Evolutionary conservation across 2,329 filamentous ascomycete genomes (phyloP).

Genomic region (Fusarium coicis): DNA sequence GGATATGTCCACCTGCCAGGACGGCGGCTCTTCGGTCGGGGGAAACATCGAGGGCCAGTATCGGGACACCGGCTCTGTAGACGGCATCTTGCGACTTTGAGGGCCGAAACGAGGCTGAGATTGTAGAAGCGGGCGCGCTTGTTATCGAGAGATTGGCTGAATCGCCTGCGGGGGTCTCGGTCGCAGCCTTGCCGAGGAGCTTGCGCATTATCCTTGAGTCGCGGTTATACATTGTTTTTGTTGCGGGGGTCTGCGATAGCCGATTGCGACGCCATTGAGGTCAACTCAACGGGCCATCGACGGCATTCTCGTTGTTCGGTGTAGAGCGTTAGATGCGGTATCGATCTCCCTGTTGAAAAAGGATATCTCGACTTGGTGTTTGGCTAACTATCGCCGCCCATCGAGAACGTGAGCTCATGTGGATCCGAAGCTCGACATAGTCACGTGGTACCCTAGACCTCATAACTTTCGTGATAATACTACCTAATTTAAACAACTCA

Average conservation of each 20-base stretch:
- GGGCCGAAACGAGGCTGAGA: slow-evolving; percentile 58
- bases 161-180: slow-evolving; percentile 59
- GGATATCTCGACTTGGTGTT: neutral
- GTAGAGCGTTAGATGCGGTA: slow-evolving; percentile 2
- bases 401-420: slow-evolving; percentile 28
- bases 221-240: slow-evolving; percentile 62
- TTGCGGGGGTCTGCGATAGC: slow-evolving; percentile 43
- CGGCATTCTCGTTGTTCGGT: slow-evolving; percentile 22
- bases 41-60: slow-evolving; percentile 68
- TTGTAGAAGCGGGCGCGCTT: slow-evolving; percentile 55
- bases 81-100: slow-evolving; percentile 66
- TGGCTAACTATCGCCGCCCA: neutral
- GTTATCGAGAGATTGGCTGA: slow-evolving; percentile 53
- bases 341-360: neutral
- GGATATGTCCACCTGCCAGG: slow-evolving; percentile 67
- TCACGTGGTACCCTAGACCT: slow-evolving; percentile 15
- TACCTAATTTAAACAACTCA: neutral
- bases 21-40: slow-evolving; percentile 66
- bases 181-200: slow-evolving; percentile 65
- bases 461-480: neutral
- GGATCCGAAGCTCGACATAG: slow-evolving; percentile 8
- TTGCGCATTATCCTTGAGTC: slow-evolving; percentile 69
- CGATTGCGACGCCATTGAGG: slow-evolving; percentile 49
- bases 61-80: slow-evolving; percentile 63
- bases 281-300: slow-evolving; percentile 20